Base-by-base conservation (phyloP, 2,329 filamentous ascomycete species). In the Truncatella angustata region DNA sequence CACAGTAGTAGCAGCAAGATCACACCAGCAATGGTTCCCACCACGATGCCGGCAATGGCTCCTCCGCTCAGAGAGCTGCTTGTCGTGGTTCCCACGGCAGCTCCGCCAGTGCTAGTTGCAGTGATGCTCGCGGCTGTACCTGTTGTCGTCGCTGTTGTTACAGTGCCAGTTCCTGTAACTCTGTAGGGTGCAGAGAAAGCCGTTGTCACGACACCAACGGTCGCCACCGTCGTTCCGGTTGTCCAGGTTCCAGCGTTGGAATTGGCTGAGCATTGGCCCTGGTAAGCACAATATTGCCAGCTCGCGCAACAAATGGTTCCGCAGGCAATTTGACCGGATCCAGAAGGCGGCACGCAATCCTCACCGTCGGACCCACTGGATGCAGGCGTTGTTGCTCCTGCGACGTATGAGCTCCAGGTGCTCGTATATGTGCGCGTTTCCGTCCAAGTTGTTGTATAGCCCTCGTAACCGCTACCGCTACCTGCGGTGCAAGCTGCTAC, bases 31-130 rank as follows among this genome's bases (percentile, higher is more conserved):
- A 92, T 76, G 10, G 83, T 80, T 56, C 88, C 88, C 51, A 92
- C 85, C 58, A 92, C 88, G 62, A 92, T 92, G 54, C 88, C 88
- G 14, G 89, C 88, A 61, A 92, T 92, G 54, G 87, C 88, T 49
- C 88, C 88, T 39, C 77, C 80, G 61, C 85, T 88, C 50, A 92
- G 77, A 24, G 63, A 59, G 39, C 71, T 68, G 51, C 71, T 71
- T 24, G 71, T 69, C 34, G 63, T 73, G 61, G 69, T 72, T 42
- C 68, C 67, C 30, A 73, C 75, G 28, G 60, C 70, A 5, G 80
- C 79, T 4, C 78, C 74, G 36, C 77, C 74, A 1, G 78, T 73
- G 36, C 76, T 75, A 46, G 79, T 80, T 23, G 71, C 71, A 28
- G 81, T 81, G 23, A 68, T 69, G 36, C 68, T 68, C 16, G 54